Base-by-base conservation (phyloP, 1,139 yeast genomes). In the Pneumocystis wakefieldiae region DNA sequence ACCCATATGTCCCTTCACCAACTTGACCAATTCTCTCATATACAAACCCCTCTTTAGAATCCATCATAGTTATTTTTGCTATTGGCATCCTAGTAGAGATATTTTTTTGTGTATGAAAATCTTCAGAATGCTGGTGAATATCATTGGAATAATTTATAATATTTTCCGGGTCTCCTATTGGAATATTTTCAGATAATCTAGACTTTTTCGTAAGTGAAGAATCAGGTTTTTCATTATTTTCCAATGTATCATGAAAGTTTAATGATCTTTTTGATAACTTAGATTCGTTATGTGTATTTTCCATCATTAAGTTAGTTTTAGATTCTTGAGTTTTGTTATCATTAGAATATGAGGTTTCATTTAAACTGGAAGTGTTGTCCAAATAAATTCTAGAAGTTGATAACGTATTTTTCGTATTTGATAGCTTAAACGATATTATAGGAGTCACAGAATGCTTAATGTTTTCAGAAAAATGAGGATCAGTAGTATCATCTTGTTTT, bases 1-100 rank as follows among this genome's bases (percentile, higher is more conserved):
- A 48, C 14, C 94, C 90, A 71, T 87, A 87, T 0, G 95, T 89
- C 2, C 95, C 95, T 74, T 87, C 94, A 32, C 95, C 90, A 66
- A 85, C 86, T 71, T 83, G 87, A 28, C 75, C 71, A 1, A 77
- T 74, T 17, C 80, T 71, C 59, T 77, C 77, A 67, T 74, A 77
- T n/a, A 76, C 71, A 8, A 76, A 70, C 1, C 65, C 65, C 14
- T 48, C 55, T 24, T 48, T 48, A 48, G 55, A 48, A 48, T 48
- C 55, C 24, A 48, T 48, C 32, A 48, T 48, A 48, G 55, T 48
- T 48, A 48, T 24, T 24, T 48, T 48, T 15, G 55, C 28, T 24
- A 48, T 48, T 48, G 55, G 55, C 29, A 24, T 48, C 24, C 3
- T 24, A 19, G 24, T 24, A 12, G 55, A 24, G 1, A 48, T 8